phyloP scores from a whole-genome alignment of 139 green algal genomes.

The Pseudopediastrum boryanum region DNA sequence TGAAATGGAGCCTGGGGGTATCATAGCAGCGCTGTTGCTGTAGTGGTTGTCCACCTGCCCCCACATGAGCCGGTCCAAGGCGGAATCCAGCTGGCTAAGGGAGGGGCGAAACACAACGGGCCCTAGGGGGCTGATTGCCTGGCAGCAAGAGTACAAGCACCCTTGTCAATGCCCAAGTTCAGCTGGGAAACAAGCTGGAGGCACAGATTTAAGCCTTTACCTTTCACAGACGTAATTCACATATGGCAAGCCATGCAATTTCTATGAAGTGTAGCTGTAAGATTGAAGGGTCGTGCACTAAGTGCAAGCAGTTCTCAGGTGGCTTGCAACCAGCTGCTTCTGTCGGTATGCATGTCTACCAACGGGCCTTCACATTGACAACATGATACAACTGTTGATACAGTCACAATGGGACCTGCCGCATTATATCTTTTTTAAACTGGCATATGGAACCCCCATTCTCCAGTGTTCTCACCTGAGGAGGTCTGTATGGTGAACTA shows the following conservation, averaged over 20 bases:
- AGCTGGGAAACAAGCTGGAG: conserved; percentile 1
- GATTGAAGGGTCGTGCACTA: no score
- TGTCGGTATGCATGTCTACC: no score
- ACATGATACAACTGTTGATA: not conserved
- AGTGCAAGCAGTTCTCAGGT: not conserved
- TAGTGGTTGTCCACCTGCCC: conserved; percentile 16
- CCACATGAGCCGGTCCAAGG: conserved; percentile 39
- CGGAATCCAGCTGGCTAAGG: not conserved
- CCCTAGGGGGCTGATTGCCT: not conserved
- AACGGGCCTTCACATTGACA: not conserved
- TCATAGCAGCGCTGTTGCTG: not conserved
- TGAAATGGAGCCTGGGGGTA: not conserved
- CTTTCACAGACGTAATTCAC: no score
- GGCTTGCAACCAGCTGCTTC: not conserved
- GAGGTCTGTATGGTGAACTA: conserved; percentile 9
- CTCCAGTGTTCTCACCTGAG: not conserved
- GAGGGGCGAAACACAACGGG: not conserved
- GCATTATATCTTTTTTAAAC: not conserved
- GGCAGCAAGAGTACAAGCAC: not conserved
- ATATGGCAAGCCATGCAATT: no score
- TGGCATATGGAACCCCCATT: not conserved
- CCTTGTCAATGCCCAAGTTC: not conserved
- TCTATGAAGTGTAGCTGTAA: no score
- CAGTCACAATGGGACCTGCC: no score
- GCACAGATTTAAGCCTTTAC: not conserved